A percentile compares a stretch with the other conserved stretches of the same genome.
Evolutionary conservation across 805 yeast species (phyloP).

Genomic region (Monosporozyma solicola): DNA sequence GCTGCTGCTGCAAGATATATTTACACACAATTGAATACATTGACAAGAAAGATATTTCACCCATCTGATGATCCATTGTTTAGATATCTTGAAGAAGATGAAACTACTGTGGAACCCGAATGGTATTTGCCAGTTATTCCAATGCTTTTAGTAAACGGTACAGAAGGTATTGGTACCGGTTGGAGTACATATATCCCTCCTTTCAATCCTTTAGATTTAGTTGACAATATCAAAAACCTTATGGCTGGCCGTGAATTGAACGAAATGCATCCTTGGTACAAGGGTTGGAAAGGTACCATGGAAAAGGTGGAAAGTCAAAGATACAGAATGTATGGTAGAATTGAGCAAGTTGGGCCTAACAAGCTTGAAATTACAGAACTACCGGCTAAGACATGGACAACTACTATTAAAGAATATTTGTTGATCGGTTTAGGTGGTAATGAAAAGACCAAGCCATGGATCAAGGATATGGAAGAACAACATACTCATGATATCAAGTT

Average conservation of each 20-base stretch:
- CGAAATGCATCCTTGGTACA: constrained; percentile 86
- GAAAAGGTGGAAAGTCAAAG: constrained; percentile 57
- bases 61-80: constrained; percentile 72
- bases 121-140: constrained; percentile 94
- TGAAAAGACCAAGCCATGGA: constrained; percentile 74
- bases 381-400: constrained; percentile 90
- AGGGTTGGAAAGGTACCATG: constrained; percentile 87
- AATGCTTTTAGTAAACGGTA: constrained; percentile 88
- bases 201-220: constrained; percentile 79
- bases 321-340: constrained; percentile 68
- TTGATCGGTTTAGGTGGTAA: constrained; percentile 64
- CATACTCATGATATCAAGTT: constrained; percentile 78
- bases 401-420: constrained; percentile 77
- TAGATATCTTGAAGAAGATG: constrained; percentile 84
- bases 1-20: constrained; percentile 98
- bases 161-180: constrained; percentile 98
- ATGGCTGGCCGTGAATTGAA: constrained; percentile 63
- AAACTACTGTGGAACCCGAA: constrained; percentile 86
- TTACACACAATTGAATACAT: constrained; percentile 69
- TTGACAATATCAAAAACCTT: constrained; percentile 59
- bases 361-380: constrained; percentile 85
- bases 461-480: constrained; percentile 90
- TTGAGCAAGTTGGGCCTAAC: constrained; percentile 70
- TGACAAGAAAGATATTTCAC: constrained; percentile 70
- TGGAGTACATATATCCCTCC: constrained; percentile 94